Base-by-base conservation (phyloP, 805 yeast species). In the Yarrowia sp. region DNA sequence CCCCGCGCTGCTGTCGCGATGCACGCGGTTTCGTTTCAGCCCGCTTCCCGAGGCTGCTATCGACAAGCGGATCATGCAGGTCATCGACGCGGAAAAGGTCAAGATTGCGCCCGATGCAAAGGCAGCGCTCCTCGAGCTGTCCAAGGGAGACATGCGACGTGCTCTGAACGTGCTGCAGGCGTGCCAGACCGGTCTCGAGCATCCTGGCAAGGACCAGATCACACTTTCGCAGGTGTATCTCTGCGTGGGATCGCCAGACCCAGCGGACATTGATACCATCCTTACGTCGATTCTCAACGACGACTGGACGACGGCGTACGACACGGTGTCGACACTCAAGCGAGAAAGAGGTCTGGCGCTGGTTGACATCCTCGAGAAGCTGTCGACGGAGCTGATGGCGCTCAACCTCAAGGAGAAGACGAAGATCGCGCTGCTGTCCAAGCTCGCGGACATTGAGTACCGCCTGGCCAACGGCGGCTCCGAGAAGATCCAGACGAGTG, bases 81-180 rank as follows among this genome's bases (percentile, higher is more conserved):
- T 94, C 8, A 79, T 90, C 51, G 80, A 81, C 39, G 77, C 77
- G 60, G 99, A 94, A 68, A 73, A 82, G 0, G 75, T 94, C 51
- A 74, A 78, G 4, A 77, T 94, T 9, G 70, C 78, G 0, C 73
- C 78, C 0, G 84, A 78, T 0, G 97, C 96, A 0, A 76, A 81
- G 42, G 73, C 74, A 0, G 84, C 97, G 1, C 76, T 94, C 51
- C 77, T 94, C 62, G 78, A 76, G 60, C 78, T 94, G 62, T 81
- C 94, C n/a, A 82, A 85, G 63, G 99, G 99, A 59, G 99, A 94
- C 73, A 94, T 94, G 99, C 84, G 99, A 76, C 83, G 89, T 56
- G 96, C 96, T 0, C 78, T 94, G 68, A 94, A 94, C 70, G 97
- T 94, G 5, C 74, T 94, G 63, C 99, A 94, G 74, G 96, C 98